Evolutionary conservation across 140 eudicot genomes (phyloP), one percentile per base, ranked within the genome.

Genomic region (Anethum foeniculum): DNA sequence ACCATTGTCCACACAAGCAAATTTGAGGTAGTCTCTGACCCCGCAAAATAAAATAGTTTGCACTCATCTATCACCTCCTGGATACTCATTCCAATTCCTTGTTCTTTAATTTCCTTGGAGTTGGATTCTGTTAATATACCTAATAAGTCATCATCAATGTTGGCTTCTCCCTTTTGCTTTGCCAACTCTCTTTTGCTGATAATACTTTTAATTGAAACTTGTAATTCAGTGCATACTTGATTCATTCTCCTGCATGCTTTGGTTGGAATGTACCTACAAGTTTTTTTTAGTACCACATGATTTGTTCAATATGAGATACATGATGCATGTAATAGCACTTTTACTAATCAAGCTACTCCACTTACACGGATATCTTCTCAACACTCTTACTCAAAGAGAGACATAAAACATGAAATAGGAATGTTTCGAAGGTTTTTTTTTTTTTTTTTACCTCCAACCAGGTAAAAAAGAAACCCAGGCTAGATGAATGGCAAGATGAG

Each of bases 31-130:
- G 92, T 86, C 78, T 82, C 86, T 1, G 84, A 82, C 4, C 90
- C 92, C 19, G 83, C 92, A 78, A 82, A 76, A 73, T 88, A 88
- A 30, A 88, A 86, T 5, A 86, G 80, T 54, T 88, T 86, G 77
- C 77, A 74, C 56, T 74, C 77, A 28, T 74, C 78, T 43, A 74
- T 74, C 56, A 74, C 78, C 78, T 74, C 78, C 27, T 84, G 72
- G 56, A 82, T 86, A 80, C 86, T 88, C 86, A 88, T 79, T 30
- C 91, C 88, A 30, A 43, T 74, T 43, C 78, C 78, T 44, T 13
- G 56, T 74, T 84, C 81, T 76, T 81, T 65, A 10, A 83, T 88
- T 71, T 84, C 85, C 64, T 87, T 86, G 28, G 71, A 74, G 46
- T 74, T 44, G 21, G 56, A 74, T 74, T 74, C 78, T 25, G 56